Percentiles rank a stretch among this genome's conserved stretches.
Conservation (phyloP, 2,329 filamentous ascomycete genomes). For the Microcyclospora pomicola region DNA sequence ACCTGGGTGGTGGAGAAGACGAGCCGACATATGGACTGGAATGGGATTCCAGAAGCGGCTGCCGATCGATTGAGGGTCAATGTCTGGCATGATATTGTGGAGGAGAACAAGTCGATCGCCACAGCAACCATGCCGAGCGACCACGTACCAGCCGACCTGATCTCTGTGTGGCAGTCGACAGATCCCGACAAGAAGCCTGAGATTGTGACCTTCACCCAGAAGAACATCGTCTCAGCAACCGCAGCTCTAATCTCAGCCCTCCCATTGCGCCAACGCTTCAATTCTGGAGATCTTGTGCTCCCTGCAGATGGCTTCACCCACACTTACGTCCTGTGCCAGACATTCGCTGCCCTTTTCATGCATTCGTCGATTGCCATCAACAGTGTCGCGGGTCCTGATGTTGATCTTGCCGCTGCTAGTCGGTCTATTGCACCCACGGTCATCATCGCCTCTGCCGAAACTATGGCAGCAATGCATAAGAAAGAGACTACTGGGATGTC, state of each 20-base stretch:
- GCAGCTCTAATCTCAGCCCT: conserved; percentile 64
- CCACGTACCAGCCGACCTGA: conserved; percentile 39
- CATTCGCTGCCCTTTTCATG: conserved; percentile 68
- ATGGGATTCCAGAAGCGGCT: conserved; percentile 65
- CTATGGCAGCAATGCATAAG: conserved; percentile 56
- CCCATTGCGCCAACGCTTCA: conserved; percentile 60
- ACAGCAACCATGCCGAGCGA: conserved; percentile 51
- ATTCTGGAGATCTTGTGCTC: conserved; percentile 64
- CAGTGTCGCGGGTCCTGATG: conserved; percentile 62
- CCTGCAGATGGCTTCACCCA: conserved; percentile 69
- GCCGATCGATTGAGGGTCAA: conserved; percentile 62
- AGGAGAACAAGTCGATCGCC: conserved; percentile 48
- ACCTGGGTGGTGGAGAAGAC: conserved; percentile 90
- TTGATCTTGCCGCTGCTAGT: conserved; percentile 60
- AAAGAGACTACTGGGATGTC: conserved; percentile 39
- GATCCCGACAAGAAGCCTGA: conserved; percentile 41
- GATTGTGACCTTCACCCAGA: conserved; percentile 67
- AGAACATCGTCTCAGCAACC: conserved; percentile 79
- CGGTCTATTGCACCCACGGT: conserved; percentile 68
- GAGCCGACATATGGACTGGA: conserved; percentile 90
- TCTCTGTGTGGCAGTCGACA: conserved; percentile 53
- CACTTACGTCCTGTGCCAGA: conserved; percentile 65
- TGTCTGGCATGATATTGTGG: conserved; percentile 86
- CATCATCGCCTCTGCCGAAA: conserved; percentile 61
- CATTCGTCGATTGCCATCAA: conserved; percentile 80